Evolutionary conservation across 805 yeast species (phyloP).

Genomic region (Kluyveromyces siamensis): DNA sequence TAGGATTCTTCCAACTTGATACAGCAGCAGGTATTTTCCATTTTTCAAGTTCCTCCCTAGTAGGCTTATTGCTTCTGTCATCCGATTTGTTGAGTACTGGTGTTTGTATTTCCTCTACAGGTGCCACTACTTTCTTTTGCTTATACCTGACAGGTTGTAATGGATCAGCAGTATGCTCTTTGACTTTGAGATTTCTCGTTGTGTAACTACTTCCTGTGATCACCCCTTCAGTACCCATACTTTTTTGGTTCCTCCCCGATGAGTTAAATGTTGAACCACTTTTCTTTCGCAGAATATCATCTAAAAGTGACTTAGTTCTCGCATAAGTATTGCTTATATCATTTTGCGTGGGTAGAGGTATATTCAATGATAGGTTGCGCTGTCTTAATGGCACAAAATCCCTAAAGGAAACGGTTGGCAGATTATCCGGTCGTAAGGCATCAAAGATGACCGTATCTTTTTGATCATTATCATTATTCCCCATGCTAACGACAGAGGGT

Average conservation of each 20-base stretch:
- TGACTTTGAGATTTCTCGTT: constrained; percentile 51
- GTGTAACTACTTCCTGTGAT: constrained; percentile 20
- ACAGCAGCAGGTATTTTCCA: constrained; percentile 90
- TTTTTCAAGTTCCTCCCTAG: constrained; percentile 62
- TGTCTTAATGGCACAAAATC: constrained; percentile 57
- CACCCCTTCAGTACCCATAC: constrained; percentile 12
- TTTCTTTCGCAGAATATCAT: constrained; percentile 39
- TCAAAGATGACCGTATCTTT: constrained; percentile 5
- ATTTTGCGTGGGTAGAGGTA: constrained; percentile 40
- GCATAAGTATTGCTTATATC: constrained; percentile 39
- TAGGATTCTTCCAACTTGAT: constrained; percentile 92
- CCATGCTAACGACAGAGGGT: background rate
- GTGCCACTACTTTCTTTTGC: constrained; percentile 58
- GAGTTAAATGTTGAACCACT: background rate
- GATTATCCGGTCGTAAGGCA: constrained; percentile 5
- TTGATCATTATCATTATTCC: background rate
- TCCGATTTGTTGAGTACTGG: constrained; percentile 60
- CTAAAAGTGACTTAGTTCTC: constrained; percentile 50
- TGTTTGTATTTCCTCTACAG: constrained; percentile 42
- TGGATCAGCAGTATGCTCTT: constrained; percentile 55
- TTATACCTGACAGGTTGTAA: constrained; percentile 75
- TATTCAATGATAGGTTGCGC: constrained; percentile 29
- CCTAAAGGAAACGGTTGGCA: constrained; percentile 37
- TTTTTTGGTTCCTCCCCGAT: constrained; percentile 23
- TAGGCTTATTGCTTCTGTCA: constrained; percentile 37